Evolutionary conservation across 768 basidiomycete genomes (phyloP).

Genomic region (Steccherinum ochraceum): DNA sequence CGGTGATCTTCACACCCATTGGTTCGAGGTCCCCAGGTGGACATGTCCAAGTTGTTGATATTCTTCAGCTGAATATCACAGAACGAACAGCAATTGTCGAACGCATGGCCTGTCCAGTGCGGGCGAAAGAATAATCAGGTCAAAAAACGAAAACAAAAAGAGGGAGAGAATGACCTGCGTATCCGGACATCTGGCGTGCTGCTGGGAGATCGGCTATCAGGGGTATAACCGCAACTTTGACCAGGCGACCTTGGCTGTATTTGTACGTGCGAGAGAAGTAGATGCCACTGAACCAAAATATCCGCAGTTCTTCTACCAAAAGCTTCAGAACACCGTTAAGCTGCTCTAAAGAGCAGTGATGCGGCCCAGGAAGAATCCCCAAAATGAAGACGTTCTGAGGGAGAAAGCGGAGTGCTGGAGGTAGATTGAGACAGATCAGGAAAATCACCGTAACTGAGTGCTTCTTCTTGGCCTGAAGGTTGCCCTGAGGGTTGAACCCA

Average conservation of each 20-base stretch:
- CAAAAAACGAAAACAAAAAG: neutral
- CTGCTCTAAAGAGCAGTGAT: slow-evolving; percentile 25
- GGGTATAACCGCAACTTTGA: neutral
- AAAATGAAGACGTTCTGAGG: slow-evolving; percentile 34
- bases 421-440: slow-evolving; percentile 21
- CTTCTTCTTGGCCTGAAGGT: slow-evolving; percentile 5
- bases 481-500: slow-evolving; percentile 2
- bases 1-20: slow-evolving; percentile 6
- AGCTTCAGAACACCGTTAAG: slow-evolving; percentile 34
- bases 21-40: slow-evolving; percentile 17
- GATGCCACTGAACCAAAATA: slow-evolving; percentile 28
- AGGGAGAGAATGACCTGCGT: neutral
- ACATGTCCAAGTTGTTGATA: slow-evolving; percentile 21
- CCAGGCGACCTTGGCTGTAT: slow-evolving; percentile 15
- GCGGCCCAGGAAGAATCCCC: slow-evolving; percentile 36
- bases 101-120: slow-evolving; percentile 8
- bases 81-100: slow-evolving; percentile 23
- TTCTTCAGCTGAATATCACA: slow-evolving; percentile 19
- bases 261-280: slow-evolving; percentile 18
- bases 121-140: neutral
- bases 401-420: slow-evolving; percentile 14
- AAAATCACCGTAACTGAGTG: slow-evolving; percentile 12
- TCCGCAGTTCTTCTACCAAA: slow-evolving; percentile 30
- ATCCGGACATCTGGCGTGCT: neutral
- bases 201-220: neutral